Evolutionary conservation across 306 rosid species (phyloP).

Genomic region (Cyamopsis tetragonoloba): DNA sequence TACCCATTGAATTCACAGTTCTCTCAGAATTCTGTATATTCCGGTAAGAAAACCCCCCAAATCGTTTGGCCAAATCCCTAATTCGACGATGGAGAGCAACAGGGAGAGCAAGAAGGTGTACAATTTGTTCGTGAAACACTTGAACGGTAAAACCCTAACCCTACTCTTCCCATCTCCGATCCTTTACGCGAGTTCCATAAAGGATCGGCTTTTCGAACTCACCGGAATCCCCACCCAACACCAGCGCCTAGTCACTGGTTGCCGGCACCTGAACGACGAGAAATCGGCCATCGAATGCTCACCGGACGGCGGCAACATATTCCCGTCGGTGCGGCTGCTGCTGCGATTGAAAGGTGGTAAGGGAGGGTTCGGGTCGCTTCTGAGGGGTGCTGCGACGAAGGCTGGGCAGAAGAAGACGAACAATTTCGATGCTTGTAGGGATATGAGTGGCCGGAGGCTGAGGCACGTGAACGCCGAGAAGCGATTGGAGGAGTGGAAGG

Average conservation of each 20-base stretch:
- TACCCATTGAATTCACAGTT: no score
- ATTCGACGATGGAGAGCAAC: conserved; percentile 38
- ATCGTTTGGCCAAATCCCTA: not conserved
- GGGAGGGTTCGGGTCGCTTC: conserved; percentile 93
- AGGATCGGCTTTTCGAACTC: conserved; percentile 50
- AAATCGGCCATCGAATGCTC: conserved; percentile 44
- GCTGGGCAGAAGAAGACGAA: conserved; percentile 97
- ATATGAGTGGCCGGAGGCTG: conserved; percentile 94
- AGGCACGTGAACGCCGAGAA: conserved; percentile 97
- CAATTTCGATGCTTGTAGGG: conserved; percentile 94
- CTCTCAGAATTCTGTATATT: no score
- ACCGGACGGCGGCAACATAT: conserved; percentile 25
- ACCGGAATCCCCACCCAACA: conserved; percentile 64
- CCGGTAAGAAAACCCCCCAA: conserved; percentile 15
- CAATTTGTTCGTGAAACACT: conserved; percentile 74
- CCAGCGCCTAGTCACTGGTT: conserved; percentile 75
- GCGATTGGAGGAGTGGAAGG: conserved; percentile 91
- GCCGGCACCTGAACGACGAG: conserved; percentile 43
- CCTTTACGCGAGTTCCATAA: conserved; percentile 40
- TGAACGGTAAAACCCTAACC: conserved; percentile 81
- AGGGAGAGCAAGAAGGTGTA: conserved; percentile 26
- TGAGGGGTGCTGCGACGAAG: conserved; percentile 91
- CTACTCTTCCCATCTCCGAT: conserved; percentile 54
- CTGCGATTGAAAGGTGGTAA: conserved; percentile 80
- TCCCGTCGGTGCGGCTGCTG: conserved; percentile 66